A percentile compares a stretch with the other conserved stretches of the same genome.
These are phyloP conservation scores for Trichosphaerium sp. DNA, from an alignment of 78 protist genomes.

Conservation along the genomic window DNA sequence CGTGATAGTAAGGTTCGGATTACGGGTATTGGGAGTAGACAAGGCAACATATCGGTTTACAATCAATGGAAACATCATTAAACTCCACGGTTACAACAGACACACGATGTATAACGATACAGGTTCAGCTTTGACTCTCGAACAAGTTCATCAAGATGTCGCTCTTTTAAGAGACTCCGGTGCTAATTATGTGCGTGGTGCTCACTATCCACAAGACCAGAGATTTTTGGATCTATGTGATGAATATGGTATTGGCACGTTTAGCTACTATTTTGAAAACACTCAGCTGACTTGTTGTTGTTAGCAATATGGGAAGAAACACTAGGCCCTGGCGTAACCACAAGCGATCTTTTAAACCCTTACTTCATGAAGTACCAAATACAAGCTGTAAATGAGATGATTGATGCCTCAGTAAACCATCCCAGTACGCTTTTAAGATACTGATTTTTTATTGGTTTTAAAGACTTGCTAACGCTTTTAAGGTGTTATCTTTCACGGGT, in stretches of 20 bases:
- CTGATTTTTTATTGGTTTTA: too few species aligned
- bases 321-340: slow-evolving; percentile 14
- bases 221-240: slow-evolving; percentile 12
- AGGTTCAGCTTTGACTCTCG: slow-evolving; percentile 9
- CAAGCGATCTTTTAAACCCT: not conserved
- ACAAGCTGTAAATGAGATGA: slow-evolving; percentile 5
- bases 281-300: too few species aligned
- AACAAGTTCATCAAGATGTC: slow-evolving; percentile 3
- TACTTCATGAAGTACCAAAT: not conserved
- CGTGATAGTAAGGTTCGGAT: too few species aligned
- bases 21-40: not conserved
- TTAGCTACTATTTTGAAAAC: too few species aligned
- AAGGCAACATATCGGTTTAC: not conserved
- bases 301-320: slow-evolving; percentile 27
- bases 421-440: too few species aligned
- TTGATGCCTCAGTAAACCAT: not conserved
- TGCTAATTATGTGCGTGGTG: slow-evolving; percentile 30
- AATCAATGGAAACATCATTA: slow-evolving; percentile 1
- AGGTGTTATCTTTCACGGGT: too few species aligned
- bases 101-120: slow-evolving; percentile 18
- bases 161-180: slow-evolving; percentile 3
- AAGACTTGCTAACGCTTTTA: too few species aligned
- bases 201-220: slow-evolving; percentile 41
- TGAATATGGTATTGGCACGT: slow-evolving; percentile 8
- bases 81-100: slow-evolving; percentile 12